Evolutionary conservation across 164 flowering plant genomes (phyloP).

Genomic region (Buxus sempervirens): DNA sequence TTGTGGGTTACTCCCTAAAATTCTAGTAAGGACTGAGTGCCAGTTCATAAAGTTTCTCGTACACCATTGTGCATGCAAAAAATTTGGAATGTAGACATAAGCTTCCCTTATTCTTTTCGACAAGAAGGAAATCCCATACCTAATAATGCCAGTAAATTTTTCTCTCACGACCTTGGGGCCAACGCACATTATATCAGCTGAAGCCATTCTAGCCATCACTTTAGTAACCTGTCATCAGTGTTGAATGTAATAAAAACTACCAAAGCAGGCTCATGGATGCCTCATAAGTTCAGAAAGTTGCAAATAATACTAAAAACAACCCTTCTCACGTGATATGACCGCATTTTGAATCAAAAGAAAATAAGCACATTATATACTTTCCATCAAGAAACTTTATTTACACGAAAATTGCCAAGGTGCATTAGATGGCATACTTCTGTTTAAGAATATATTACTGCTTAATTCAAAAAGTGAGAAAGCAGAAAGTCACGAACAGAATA

Average conservation of each 20-base stretch:
- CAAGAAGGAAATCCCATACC: slow-evolving; percentile 33
- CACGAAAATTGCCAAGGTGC: too few relatives aligned
- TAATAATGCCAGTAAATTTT: slow-evolving; percentile 80
- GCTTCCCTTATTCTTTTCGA: not conserved
- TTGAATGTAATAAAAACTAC: not conserved
- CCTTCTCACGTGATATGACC: not conserved
- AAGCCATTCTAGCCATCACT: slow-evolving; percentile 83
- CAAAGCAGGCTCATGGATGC: not conserved
- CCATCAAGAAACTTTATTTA: too few relatives aligned
- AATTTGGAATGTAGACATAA: not conserved
- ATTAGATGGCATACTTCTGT: too few relatives aligned
- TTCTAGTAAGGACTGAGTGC: not conserved
- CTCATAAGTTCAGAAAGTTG: not conserved
- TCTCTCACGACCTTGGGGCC: slow-evolving; percentile 79
- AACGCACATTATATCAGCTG: slow-evolving; percentile 89
- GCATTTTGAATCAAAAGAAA: not conserved
- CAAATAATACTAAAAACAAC: not conserved
- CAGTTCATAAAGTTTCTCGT: not conserved
- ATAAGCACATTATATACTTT: too few relatives aligned
- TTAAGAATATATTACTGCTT: too few relatives aligned
- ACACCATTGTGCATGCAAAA: not conserved
- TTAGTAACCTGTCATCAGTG: slow-evolving; percentile 64
- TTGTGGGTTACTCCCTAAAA: not conserved
- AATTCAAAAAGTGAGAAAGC: too few relatives aligned
- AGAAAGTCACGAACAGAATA: too few relatives aligned